Base-by-base conservation (phyloP, 176 grass and related monocot species). In the Oryza glaberrima region DNA sequence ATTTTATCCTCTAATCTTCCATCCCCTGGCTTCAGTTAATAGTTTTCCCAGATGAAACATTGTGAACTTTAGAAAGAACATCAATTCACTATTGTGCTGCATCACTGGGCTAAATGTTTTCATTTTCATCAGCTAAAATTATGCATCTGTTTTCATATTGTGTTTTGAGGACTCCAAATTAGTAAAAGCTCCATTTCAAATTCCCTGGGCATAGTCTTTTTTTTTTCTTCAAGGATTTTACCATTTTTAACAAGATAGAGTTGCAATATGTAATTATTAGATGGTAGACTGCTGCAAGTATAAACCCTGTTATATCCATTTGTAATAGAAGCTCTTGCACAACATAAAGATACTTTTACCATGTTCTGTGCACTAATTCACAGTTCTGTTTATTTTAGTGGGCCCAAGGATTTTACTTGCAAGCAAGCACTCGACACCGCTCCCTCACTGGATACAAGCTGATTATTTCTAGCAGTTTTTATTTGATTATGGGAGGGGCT, bases 341-440 rank as follows among this genome's bases (percentile, higher is more conserved):
- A 34, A 16, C 4, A 77, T 65, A 36, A 52, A 65, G 1, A 3
- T 9, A 4, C 48, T 67, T 75, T 3, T 64, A 20, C 40, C 14
- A 11, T 40, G 16, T 77, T 54, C 28, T 69, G 17, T 11, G 7
- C 9, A 65, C 83, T 85, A 85, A 85, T 65, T 52, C 43, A 71
- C 54, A 4, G 2, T 77, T 65, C 19, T 81, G 7, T 81, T 43
- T 72, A 54, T 54, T 44, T 72, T 89, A 81, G 14, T 77, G 71
- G 72, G 78, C 56, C 70, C 7, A 45, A 77, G 63, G 72, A 65
- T 58, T 30, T 16, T 76, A 56, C 46, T 77, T 82, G 44, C 48
- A 81, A 81, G 32, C 43, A 66, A 19, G 67, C 17, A 3, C 52
- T 72, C 78, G 3, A 65, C 64, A 30, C 63, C 0, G 0, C 56